Evolutionary conservation across 2,329 filamentous ascomycete species (phyloP).

Genomic region (Fusarium pseudocircinatum): DNA sequence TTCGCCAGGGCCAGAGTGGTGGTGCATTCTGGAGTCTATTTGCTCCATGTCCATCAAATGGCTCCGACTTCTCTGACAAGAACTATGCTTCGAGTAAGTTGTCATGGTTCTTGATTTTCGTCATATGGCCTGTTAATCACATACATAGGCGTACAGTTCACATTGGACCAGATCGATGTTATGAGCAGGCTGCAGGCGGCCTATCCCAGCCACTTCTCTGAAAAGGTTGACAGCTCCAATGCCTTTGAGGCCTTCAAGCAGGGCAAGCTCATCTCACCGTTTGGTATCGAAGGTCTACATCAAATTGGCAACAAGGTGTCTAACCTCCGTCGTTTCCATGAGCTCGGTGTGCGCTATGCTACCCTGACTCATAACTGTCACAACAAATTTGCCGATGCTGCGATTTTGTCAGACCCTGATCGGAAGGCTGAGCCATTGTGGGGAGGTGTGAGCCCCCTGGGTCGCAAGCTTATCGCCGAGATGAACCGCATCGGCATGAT

Average conservation of each 20-base stretch:
- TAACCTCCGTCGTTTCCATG: slow-evolving; percentile 78
- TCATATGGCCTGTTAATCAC: background rate
- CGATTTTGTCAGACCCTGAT: slow-evolving; percentile 67
- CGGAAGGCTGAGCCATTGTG: slow-evolving; percentile 67
- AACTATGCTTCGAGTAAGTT: slow-evolving; percentile 74
- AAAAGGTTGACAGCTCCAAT: slow-evolving; percentile 65
- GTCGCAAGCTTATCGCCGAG: slow-evolving; percentile 76
- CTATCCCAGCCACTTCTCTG: slow-evolving; percentile 77
- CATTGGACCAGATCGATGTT: slow-evolving; percentile 79
- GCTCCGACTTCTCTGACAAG: slow-evolving; percentile 76
- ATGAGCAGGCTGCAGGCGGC: slow-evolving; percentile 69
- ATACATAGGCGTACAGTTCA: slow-evolving; percentile 68
- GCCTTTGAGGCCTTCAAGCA: slow-evolving; percentile 69
- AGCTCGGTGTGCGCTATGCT: slow-evolving; percentile 84
- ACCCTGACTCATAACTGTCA: slow-evolving; percentile 95
- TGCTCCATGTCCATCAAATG: slow-evolving; percentile 77
- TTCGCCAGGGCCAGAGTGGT: slow-evolving; percentile 76
- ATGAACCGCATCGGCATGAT: slow-evolving; percentile 97
- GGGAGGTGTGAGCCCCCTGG: slow-evolving; percentile 77
- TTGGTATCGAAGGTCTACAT: slow-evolving; percentile 88
- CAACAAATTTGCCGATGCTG: slow-evolving; percentile 88
- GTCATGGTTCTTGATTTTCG: background rate
- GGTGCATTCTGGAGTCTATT: slow-evolving; percentile 96
- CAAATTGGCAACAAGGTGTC: slow-evolving; percentile 88
- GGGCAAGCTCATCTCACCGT: slow-evolving; percentile 76